phyloP scores from a whole-genome alignment of 768 basidiomycete species.

The Suillus fuscotomentosus region DNA sequence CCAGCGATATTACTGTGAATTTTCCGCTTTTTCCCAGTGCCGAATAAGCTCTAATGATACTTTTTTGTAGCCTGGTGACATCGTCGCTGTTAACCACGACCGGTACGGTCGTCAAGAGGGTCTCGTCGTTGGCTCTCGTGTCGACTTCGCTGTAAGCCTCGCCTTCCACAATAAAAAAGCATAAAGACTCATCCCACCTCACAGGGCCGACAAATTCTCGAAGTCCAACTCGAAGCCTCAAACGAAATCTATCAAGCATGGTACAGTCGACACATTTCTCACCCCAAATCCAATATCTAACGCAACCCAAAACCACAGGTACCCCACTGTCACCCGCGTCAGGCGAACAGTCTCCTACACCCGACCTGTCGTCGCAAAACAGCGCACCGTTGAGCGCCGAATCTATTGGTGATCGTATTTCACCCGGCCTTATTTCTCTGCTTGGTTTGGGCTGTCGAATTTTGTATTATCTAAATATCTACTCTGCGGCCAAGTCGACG shows the following conservation, averaged over 20 bases:
- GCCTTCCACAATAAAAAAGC: not conserved
- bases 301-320: conserved; percentile 39
- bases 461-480: conserved; percentile 32
- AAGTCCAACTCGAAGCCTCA: conserved; percentile 70
- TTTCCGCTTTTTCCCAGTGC: not conserved
- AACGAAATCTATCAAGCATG: conserved; percentile 68
- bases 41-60: conserved; percentile 6
- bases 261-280: conserved; percentile 31
- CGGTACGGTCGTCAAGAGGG: conserved; percentile 69
- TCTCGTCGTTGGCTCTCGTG: conserved; percentile 73
- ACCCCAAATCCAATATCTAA: conserved; percentile 7
- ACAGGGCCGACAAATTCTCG: conserved; percentile 80
- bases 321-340: conserved; percentile 78
- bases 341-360: conserved; percentile 67
- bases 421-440: conserved; percentile 5
- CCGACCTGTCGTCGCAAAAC: conserved; percentile 44
- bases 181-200: conserved; percentile 3
- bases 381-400: conserved; percentile 67
- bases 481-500: conserved; percentile 37
- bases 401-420: conserved; percentile 62
- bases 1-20: conserved; percentile 38
- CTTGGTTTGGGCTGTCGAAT: conserved; percentile 20
- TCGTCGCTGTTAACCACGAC: conserved; percentile 74
- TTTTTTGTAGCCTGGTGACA: conserved; percentile 63
- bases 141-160: conserved; percentile 60